These are phyloP conservation scores for Plicaturopsis crispa DNA, from an alignment of 768 basidiomycete species.

Conservation along the genomic window DNA sequence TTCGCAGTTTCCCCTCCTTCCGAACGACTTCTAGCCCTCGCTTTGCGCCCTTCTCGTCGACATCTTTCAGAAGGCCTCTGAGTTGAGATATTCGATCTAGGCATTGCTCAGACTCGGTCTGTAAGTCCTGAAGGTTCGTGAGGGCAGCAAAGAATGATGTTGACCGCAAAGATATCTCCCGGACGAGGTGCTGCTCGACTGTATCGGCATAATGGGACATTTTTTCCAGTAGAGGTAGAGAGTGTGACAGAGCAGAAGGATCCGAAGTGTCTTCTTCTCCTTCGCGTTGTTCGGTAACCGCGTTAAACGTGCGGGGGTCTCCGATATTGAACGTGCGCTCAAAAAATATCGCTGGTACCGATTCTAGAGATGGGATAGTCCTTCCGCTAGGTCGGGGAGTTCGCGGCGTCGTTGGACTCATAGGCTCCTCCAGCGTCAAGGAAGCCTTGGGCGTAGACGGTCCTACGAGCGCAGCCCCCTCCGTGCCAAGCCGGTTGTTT, in stretches of 20 bases:
- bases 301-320: conserved; percentile 67
- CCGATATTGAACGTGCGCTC: conserved; percentile 70
- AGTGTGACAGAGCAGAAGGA: conserved; percentile 55
- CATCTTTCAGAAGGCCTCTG: conserved; percentile 61
- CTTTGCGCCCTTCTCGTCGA: conserved; percentile 71
- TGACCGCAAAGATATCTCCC: conserved; percentile 85
- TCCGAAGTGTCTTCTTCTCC: conserved; percentile 35
- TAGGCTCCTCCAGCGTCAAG: conserved; percentile 5
- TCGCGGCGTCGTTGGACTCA: conserved; percentile 20
- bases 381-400: conserved; percentile 28
- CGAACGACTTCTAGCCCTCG: conserved; percentile 73
- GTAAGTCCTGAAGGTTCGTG: conserved; percentile 87
- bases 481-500: conserved; percentile 23
- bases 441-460: conserved; percentile 6
- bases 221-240: conserved; percentile 76
- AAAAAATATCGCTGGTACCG: conserved; percentile 82
- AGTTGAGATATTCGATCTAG: conserved; percentile 68
- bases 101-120: conserved; percentile 81
- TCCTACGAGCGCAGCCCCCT: conserved; percentile 21
- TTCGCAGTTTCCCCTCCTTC: conserved; percentile 51
- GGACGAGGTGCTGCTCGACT: conserved; percentile 89
- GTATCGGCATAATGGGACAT: conserved; percentile 90
- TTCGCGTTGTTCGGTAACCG: conserved; percentile 58
- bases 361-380: conserved; percentile 60
- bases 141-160: conserved; percentile 95